Evolutionary conservation across 116 monocot species (phyloP).

Genomic region (Cymodocea nodosa): DNA sequence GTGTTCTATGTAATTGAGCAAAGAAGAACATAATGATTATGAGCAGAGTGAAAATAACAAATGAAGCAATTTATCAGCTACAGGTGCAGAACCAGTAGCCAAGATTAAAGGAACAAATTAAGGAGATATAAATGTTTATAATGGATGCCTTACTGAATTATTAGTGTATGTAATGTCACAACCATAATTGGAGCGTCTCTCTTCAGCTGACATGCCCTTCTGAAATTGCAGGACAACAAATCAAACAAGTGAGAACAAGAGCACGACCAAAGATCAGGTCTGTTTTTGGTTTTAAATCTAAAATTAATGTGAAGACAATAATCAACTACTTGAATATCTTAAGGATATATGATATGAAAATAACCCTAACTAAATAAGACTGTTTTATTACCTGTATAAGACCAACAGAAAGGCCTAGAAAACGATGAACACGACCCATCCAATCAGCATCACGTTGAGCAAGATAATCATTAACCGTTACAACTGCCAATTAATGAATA

Average conservation of each 20-base stretch:
- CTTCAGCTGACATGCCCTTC: slow-evolving; percentile 75
- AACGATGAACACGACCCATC: slow-evolving; percentile 99
- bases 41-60: neutral
- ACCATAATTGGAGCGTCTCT: slow-evolving; percentile 75
- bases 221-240: slow-evolving; percentile 14
- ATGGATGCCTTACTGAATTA: slow-evolving; percentile 58
- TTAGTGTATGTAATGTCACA: slow-evolving; percentile 99
- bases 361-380: too few relatives aligned
- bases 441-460: slow-evolving; percentile 98
- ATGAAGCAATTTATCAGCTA: neutral
- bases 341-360: neutral
- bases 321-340: neutral
- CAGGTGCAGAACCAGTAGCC: neutral
- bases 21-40: neutral
- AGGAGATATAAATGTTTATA: neutral
- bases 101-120: neutral
- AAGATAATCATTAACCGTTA: slow-evolving; percentile 99
- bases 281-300: neutral
- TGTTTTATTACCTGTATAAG: slow-evolving; percentile 61
- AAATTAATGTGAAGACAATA: neutral
- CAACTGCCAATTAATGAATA: slow-evolving; percentile 44
- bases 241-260: neutral
- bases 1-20: too few relatives aligned
- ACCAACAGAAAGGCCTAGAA: slow-evolving; percentile 96
- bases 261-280: too few relatives aligned